A percentile compares a stretch with the other conserved stretches of the same genome.
These are phyloP conservation scores for Theileria equi DNA, from an alignment of 169 alveolate genomes.

Conservation along the genomic window DNA sequence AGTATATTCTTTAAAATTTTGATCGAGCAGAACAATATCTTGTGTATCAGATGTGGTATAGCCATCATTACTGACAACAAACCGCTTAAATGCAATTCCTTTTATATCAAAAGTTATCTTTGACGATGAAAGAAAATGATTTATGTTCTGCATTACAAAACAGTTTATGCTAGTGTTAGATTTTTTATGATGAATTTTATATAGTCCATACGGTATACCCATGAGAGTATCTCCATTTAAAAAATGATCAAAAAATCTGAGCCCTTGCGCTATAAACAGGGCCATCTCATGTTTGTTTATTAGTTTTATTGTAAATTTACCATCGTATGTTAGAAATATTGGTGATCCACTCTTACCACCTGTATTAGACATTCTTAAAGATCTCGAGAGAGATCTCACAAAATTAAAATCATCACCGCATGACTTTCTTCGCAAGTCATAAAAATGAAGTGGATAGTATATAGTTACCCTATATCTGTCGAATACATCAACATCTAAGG, in stretches of 20 bases:
- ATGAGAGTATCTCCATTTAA: slow-evolving; percentile 37
- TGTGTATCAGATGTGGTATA: neutral
- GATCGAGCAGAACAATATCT: slow-evolving; percentile 40
- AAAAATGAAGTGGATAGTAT: slow-evolving; percentile 39
- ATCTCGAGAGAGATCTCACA: slow-evolving; percentile 45
- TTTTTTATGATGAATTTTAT: slow-evolving; percentile 18
- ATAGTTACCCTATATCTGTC: slow-evolving; percentile 19
- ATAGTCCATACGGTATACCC: slow-evolving; percentile 57
- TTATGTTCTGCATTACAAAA: slow-evolving; percentile 58
- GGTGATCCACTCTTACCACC: slow-evolving; percentile 68
- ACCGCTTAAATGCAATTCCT: slow-evolving; percentile 55
- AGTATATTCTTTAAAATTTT: slow-evolving; percentile 56
- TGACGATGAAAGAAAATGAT: neutral
- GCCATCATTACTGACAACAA: slow-evolving; percentile 10
- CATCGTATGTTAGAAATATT: slow-evolving; percentile 51
- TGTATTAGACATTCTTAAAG: slow-evolving; percentile 21
- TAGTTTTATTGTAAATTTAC: slow-evolving; percentile 42
- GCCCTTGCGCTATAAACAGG: slow-evolving; percentile 37
- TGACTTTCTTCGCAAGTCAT: slow-evolving; percentile 22
- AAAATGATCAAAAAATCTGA: slow-evolving; percentile 29
- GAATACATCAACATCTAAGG: neutral
- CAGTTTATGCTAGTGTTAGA: slow-evolving; percentile 30
- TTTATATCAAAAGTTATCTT: slow-evolving; percentile 57
- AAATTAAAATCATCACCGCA: slow-evolving; percentile 54
- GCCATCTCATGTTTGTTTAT: slow-evolving; percentile 49